Percentiles rank a stretch among this genome's conserved stretches.
These are phyloP conservation scores for Lactarius hatsudake DNA, from an alignment of 768 basidiomycete species.

Conservation along the genomic window DNA sequence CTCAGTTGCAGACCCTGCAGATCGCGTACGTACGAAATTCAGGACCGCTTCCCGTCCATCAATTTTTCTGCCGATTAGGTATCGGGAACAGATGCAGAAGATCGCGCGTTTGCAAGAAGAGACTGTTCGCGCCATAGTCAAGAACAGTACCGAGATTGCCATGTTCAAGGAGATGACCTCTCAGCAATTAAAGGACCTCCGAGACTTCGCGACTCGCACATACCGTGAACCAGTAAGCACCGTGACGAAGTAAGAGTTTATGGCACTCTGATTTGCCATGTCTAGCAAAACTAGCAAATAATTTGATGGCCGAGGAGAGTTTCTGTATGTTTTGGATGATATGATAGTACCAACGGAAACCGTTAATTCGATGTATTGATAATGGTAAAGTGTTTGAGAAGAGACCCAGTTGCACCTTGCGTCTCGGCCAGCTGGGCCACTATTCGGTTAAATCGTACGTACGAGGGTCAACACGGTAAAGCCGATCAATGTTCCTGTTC, in stretches of 20 bases:
- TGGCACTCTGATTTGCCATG: not conserved
- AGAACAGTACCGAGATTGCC: slow-evolving; percentile 81
- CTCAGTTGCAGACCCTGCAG: slow-evolving; percentile 70
- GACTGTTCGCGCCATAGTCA: slow-evolving; percentile 75
- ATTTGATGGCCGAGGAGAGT: not conserved
- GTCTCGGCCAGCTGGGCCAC: too few relatives aligned
- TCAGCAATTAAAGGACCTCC: slow-evolving; percentile 62
- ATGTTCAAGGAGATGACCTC: slow-evolving; percentile 80
- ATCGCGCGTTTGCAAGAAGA: slow-evolving; percentile 73
- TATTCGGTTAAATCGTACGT: too few relatives aligned
- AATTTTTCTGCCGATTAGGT: slow-evolving; percentile 41
- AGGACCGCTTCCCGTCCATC: slow-evolving; percentile 11
- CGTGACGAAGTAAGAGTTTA: not conserved
- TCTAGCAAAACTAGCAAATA: not conserved
- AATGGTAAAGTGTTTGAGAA: too few relatives aligned
- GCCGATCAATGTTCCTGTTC: too few relatives aligned
- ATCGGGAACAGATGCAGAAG: slow-evolving; percentile 77
- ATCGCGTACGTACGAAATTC: slow-evolving; percentile 55
- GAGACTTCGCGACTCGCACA: slow-evolving; percentile 50
- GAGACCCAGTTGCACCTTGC: too few relatives aligned
- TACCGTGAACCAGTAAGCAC: not conserved
- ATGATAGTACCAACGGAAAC: too few relatives aligned
- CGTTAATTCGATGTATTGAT: too few relatives aligned
- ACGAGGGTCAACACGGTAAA: too few relatives aligned
- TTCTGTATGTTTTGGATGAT: not conserved